A percentile compares a stretch with the other conserved stretches of the same genome.
Conservation (phyloP, 2,329 filamentous ascomycete genomes). For the Metarhizium humberi region DNA sequence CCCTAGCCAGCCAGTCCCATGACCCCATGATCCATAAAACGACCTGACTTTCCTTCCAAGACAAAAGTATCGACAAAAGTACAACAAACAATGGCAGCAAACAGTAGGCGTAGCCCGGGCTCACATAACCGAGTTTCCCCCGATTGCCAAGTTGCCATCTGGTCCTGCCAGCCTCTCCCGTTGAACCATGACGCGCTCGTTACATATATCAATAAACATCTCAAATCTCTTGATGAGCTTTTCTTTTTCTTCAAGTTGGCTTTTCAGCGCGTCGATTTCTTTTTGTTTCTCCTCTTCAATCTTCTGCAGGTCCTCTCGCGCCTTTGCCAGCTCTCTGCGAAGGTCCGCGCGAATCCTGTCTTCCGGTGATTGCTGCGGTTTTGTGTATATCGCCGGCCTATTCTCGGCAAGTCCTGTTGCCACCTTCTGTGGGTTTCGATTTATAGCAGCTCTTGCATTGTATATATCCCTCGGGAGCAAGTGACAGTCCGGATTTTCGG, state of each 20-base stretch:
- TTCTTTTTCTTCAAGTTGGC: conserved; percentile 53
- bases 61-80: background rate
- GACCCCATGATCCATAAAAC: background rate
- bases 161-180: conserved; percentile 37
- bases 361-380: conserved; percentile 52
- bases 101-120: background rate
- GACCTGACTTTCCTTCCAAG: background rate
- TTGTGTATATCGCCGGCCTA: conserved; percentile 56
- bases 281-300: conserved; percentile 46
- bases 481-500: conserved; percentile 53
- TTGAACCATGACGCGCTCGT: conserved; percentile 56
- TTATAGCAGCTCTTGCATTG: conserved; percentile 58
- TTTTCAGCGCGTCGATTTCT: conserved; percentile 48
- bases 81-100: background rate
- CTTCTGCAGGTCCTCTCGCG: conserved; percentile 46
- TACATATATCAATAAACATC: conserved; percentile 63
- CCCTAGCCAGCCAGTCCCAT: background rate
- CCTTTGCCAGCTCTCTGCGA: conserved; percentile 49
- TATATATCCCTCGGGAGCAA: conserved; percentile 58
- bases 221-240: conserved; percentile 54
- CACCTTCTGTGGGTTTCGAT: conserved; percentile 54
- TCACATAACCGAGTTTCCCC: conserved; percentile 16
- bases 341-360: conserved; percentile 55
- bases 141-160: conserved; percentile 17
- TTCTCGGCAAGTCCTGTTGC: conserved; percentile 50